Percentiles rank a stretch among this genome's conserved stretches.
phyloP scores from a whole-genome alignment of 331 rosid species.

The Ulmus americana region DNA sequence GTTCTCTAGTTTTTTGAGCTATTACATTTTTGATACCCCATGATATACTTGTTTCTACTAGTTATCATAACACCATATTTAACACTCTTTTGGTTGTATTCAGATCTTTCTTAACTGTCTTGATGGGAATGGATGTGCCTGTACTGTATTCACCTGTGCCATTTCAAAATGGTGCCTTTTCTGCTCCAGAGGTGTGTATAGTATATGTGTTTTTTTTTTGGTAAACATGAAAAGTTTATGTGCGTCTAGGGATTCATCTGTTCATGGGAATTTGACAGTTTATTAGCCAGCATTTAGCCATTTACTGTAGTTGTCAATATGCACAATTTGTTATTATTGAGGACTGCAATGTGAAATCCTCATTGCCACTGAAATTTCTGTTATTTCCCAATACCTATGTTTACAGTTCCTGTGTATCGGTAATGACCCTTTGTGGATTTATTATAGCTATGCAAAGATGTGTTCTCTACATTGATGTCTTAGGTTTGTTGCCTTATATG shows the following conservation, averaged over 20 bases:
- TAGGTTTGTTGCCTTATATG: not conserved
- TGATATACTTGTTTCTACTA: constrained; percentile 4
- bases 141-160: constrained; percentile 73
- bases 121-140: constrained; percentile 75
- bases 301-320: no score
- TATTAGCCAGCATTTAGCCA: not conserved
- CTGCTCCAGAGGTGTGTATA: constrained; percentile 68
- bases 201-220: not conserved
- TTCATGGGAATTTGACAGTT: not conserved
- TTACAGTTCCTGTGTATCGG: no score
- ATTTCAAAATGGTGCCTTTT: constrained; percentile 70
- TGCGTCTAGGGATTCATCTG: not conserved
- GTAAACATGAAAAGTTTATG: no score
- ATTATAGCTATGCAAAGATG: not conserved
- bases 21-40: not conserved
- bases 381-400: no score
- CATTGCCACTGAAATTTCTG: no score
- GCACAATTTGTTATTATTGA: no score
- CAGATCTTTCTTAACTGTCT: constrained; percentile 65
- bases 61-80: constrained; percentile 18
- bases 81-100: constrained; percentile 17
- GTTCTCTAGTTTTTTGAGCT: constrained; percentile 10
- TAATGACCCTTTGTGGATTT: no score
- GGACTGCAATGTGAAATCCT: no score
- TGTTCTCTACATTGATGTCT: not conserved